Base-by-base conservation (phyloP, 371 early-diverging fungal species). In the Zopfochytrium polystomum region DNA sequence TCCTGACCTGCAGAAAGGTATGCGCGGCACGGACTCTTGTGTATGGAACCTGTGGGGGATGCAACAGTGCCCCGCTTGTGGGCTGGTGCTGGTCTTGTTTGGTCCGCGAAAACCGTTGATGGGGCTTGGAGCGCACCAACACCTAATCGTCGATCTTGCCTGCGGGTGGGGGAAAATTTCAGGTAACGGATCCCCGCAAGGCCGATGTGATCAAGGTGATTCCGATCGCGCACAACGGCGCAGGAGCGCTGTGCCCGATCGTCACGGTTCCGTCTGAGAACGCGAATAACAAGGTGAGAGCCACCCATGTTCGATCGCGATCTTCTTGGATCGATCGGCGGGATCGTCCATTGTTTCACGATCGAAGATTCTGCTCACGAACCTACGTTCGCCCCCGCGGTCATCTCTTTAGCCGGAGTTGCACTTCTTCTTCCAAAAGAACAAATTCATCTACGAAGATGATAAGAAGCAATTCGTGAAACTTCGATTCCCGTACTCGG, bases 341-440 rank as follows among this genome's bases (percentile, higher is more conserved):
- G 25, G 22, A 18, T 4, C 26, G 11, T n/a, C 11, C 13, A 7
- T n/a, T 38, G 15, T 5, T 55, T 22, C 26, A 13, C 42, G 33
- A 25, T 22, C 33, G 20, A 38, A 20, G 22, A 3, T 38, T 15
- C 55, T 33, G 31, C 11, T 48, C 23, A 18, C 18, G 11, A 52
- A 52, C 48, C 23, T 33, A 52, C 27, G 13, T 52, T 52, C 27
- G n/a, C 48, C 15, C 48, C 26, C 1, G 13, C 11, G 13, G 22
- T 70, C 27, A 13, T 1, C 18, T 22, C 29, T 55, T n/a, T 61
- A 73, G 65, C 58, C 63, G 25, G 59, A 70, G 69, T 80, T 90
- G 31, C 89, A 80, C 56, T 98, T 98, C 65, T 70, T 79, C 46
- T 96, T 92, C 74, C 97, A 98, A 76, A 91, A 92, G 75, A 90